Evolutionary conservation across 2,329 filamentous ascomycete species (phyloP).

Genomic region (Pestalotiopsis sp.): DNA sequence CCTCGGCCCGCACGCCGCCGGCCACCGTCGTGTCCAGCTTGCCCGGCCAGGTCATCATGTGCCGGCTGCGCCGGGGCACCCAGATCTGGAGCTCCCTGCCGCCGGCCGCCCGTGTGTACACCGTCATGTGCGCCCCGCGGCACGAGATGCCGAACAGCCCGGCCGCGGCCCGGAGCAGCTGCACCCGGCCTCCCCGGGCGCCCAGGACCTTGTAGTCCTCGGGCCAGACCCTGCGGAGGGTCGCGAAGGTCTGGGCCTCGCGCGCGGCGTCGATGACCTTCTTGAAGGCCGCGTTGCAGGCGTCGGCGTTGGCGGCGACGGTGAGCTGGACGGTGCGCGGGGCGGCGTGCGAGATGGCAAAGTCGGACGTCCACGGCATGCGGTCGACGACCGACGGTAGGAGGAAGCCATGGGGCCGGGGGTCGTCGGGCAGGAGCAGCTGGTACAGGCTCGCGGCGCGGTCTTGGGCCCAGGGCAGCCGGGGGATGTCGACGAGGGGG

Average conservation of each 20-base stretch:
- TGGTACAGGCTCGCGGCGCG: slow-evolving; percentile 37
- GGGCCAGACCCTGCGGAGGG: slow-evolving; percentile 23
- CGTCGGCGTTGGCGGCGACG: slow-evolving; percentile 20
- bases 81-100: slow-evolving; percentile 59
- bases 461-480: slow-evolving; percentile 13
- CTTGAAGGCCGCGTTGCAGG: slow-evolving; percentile 28
- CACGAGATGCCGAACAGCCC: slow-evolving; percentile 64
- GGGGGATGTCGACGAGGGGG: slow-evolving; percentile 41
- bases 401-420: slow-evolving; percentile 51
- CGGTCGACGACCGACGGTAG: slow-evolving; percentile 41
- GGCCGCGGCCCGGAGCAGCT: slow-evolving; percentile 55
- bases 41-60: slow-evolving; percentile 69
- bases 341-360: slow-evolving; percentile 28
- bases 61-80: slow-evolving; percentile 64
- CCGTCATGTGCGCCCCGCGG: slow-evolving; percentile 65
- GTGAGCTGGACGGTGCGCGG: slow-evolving; percentile 29
- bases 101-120: slow-evolving; percentile 44
- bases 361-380: slow-evolving; percentile 44
- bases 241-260: slow-evolving; percentile 22
- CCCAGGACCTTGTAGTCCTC: slow-evolving; percentile 32
- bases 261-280: slow-evolving; percentile 24
- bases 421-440: slow-evolving; percentile 44
- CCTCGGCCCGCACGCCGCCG: slow-evolving; percentile 66
- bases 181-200: slow-evolving; percentile 16
- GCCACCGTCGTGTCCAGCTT: slow-evolving; percentile 77